phyloP scores from a whole-genome alignment of 257 asterid species.

The Jaltomata sinuosa region DNA sequence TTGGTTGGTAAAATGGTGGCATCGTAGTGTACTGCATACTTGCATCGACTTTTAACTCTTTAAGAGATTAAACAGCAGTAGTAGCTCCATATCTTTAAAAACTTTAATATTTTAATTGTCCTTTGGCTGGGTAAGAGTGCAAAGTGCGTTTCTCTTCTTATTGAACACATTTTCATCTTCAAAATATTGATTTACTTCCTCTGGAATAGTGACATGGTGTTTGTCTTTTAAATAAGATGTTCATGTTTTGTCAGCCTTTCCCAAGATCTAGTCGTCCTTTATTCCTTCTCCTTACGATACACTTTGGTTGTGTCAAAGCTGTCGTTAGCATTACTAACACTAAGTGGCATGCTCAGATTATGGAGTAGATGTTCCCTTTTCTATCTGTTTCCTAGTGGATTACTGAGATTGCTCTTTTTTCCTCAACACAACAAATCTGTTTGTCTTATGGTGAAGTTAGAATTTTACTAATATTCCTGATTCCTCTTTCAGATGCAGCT shows the following conservation, averaged over 20 bases:
- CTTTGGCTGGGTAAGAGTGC: neutral
- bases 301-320: neutral
- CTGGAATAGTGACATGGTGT: neutral
- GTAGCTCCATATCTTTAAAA: neutral
- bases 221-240: neutral
- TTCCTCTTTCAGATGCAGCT: conserved; percentile 34
- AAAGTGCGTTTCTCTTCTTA: neutral
- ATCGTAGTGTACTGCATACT: neutral
- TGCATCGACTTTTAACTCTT: neutral
- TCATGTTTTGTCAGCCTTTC: neutral
- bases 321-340: neutral
- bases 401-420: neutral
- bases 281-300: neutral
- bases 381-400: neutral
- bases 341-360: neutral
- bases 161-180: neutral
- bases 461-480: neutral
- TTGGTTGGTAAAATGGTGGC: neutral
- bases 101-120: neutral
- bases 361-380: neutral
- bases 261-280: neutral
- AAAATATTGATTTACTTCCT: neutral
- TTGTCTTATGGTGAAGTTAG: neutral
- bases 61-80: neutral
- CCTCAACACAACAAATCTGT: neutral